A percentile compares a stretch with the other conserved stretches of the same genome.
Evolutionary conservation across 306 rosid genomes (phyloP).

Genomic region (Vigna mungo): DNA sequence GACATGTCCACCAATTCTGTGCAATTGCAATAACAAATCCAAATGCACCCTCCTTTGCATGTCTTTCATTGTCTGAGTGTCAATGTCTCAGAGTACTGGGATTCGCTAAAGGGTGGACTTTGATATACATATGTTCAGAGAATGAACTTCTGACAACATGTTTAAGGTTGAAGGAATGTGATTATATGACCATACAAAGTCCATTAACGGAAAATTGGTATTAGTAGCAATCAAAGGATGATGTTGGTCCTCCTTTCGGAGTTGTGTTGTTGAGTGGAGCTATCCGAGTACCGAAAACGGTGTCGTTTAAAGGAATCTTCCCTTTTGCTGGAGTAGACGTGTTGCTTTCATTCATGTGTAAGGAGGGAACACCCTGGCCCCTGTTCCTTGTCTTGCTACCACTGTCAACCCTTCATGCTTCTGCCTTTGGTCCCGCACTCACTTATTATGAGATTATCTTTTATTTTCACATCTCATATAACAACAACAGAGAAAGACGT

Average conservation of each 20-base stretch:
- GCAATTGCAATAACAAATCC: not conserved
- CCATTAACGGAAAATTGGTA: too few species aligned
- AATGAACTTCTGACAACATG: not conserved
- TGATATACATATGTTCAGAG: too few species aligned
- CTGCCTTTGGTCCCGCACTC: slow-evolving; percentile 5
- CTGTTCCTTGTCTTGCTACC: not conserved
- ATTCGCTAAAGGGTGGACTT: too few species aligned
- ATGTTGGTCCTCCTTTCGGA: not conserved
- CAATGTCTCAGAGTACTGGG: too few species aligned
- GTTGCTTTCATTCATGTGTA: not conserved
- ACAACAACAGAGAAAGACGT: too few species aligned
- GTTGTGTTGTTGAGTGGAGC: not conserved
- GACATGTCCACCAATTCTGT: not conserved
- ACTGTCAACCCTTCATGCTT: not conserved
- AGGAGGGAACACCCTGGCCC: slow-evolving; percentile 1
- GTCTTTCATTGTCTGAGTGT: not conserved
- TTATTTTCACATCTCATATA: too few species aligned
- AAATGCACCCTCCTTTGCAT: not conserved
- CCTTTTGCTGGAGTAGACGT: not conserved
- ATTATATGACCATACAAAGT: too few species aligned
- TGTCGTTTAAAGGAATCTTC: slow-evolving; percentile 37
- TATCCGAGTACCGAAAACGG: slow-evolving; percentile 1
- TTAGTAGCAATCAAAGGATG: not conserved
- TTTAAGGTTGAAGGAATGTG: not conserved
- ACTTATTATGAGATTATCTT: not conserved